Percentiles rank a stretch among this genome's conserved stretches.
phyloP scores from a whole-genome alignment of 2,329 filamentous ascomycete genomes.

The Metarhizium album region DNA sequence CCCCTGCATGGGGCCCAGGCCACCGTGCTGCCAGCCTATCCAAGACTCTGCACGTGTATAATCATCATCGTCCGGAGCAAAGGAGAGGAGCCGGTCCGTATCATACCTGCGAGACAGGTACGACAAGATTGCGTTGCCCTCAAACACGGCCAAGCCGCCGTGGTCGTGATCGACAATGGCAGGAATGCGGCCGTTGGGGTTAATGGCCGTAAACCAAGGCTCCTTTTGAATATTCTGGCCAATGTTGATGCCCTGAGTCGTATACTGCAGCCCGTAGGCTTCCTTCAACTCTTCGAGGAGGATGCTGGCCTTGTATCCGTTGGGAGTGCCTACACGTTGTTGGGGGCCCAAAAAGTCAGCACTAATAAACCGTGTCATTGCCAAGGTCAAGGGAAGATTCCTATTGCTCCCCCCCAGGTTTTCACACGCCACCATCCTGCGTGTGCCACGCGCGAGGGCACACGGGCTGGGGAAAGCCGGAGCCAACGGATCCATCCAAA shows the following conservation, averaged over 20 bases:
- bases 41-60: constrained; percentile 31
- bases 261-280: constrained; percentile 51
- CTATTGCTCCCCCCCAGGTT: not conserved
- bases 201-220: constrained; percentile 52
- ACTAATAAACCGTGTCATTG: not conserved
- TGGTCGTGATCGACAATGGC: constrained; percentile 57
- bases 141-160: constrained; percentile 54
- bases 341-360: constrained; percentile 6
- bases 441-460: not conserved
- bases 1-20: constrained; percentile 60
- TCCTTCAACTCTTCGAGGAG: constrained; percentile 56
- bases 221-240: constrained; percentile 54
- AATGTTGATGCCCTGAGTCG: constrained; percentile 48
- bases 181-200: constrained; percentile 56
- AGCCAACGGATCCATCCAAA: not conserved
- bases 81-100: constrained; percentile 34
- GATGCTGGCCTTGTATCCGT: constrained; percentile 47
- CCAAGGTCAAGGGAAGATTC: not conserved
- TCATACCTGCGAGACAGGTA: constrained; percentile 69
- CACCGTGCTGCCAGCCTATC: constrained; percentile 65
- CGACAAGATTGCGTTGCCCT: constrained; percentile 61
- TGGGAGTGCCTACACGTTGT: constrained; percentile 31
- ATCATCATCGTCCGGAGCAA: constrained; percentile 26
- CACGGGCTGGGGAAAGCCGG: not conserved
- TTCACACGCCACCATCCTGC: not conserved